Evolutionary conservation across 192 early-diverging fungal species (phyloP).

Genomic region (Funneliformis geosporum): DNA sequence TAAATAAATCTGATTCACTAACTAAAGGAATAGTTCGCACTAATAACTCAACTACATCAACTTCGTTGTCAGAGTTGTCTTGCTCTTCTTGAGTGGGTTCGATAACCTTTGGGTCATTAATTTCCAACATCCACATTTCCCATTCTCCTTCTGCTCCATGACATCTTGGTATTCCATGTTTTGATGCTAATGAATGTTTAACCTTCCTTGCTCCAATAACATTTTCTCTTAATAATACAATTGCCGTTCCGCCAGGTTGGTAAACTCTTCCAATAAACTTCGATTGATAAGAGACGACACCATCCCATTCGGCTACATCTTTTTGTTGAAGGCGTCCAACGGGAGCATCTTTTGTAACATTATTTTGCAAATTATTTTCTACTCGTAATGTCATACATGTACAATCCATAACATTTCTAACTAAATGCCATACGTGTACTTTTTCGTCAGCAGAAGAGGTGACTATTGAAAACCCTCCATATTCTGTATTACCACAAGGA

Average conservation of each 20-base stretch:
- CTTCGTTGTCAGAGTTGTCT: neutral
- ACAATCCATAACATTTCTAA: conserved; percentile 27
- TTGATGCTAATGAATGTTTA: neutral
- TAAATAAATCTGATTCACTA: conserved; percentile 14
- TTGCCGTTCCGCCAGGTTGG: conserved; percentile 21
- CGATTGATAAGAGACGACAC: conserved; percentile 15
- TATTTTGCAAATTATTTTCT: neutral
- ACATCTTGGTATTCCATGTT: neutral
- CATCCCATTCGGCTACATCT: conserved; percentile 22
- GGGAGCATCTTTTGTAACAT: neutral
- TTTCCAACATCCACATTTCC: conserved; percentile 28
- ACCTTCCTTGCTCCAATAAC: conserved; percentile 18
- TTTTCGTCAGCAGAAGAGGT: conserved; percentile 27
- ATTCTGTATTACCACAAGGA: conserved; percentile 24
- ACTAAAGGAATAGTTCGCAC: conserved; percentile 19
- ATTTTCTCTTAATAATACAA: conserved; percentile 21
- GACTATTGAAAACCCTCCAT: conserved; percentile 17
- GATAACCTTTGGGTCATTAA: conserved; percentile 1
- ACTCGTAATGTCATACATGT: conserved; percentile 16
- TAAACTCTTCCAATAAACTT: conserved; percentile 24
- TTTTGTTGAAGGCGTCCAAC: neutral
- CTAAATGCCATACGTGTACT: conserved; percentile 25
- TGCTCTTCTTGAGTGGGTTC: neutral
- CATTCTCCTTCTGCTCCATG: conserved; percentile 32
- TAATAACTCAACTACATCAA: conserved; percentile 1